Evolutionary conservation across 2,329 filamentous ascomycete genomes (phyloP), one percentile per base, ranked within the genome.

Genomic region (Penicillium sp.): DNA sequence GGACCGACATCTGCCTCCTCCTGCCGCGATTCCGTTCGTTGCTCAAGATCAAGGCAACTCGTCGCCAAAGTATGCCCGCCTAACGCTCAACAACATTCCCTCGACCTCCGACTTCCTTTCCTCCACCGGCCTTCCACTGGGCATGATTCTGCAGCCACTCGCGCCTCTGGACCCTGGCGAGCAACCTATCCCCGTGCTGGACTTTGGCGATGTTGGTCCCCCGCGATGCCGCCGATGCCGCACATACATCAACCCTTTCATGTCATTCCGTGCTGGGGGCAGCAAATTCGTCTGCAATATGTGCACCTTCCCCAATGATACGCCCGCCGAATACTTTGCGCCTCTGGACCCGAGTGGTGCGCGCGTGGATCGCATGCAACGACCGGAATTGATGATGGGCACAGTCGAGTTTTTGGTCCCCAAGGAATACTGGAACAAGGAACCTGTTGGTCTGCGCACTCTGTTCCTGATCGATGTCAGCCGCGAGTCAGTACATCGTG

Each of bases 281-380:
- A 96, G 94, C 79, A 96, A 96, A 74, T 96, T 96, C 74, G 92
- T 96, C 54, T 99, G 95, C 81, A 99, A 99, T 73, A 91, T 99
- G 78, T 99, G 95, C 79, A 95, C 90, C 22, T 96, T 98, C 74
- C 92, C 95, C 51, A 99, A 98, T 73, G 95, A 99, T 71, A 96
- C 96, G 0, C 82, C 92, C 0, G 79, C 90, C 1, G 94, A 97
- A 72, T 99, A 99, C 77, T 99, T 96, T 75, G 90, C 91, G 55
- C 93, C 95, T 18, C 92, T 91, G 27, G 94, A 91, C 69, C 91
- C 91, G 4, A 88, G 91, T 57, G 95, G 95, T 18, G 86, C 92
- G 43, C 88, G 95, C 58, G 87, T 96, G 51, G 95, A 99, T 76
- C 87, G 95, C 50, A 85, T 93, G 71, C 90, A 96, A 73, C 85